phyloP scores from a whole-genome alignment of 805 yeast species.

The Candida boleticola region DNA sequence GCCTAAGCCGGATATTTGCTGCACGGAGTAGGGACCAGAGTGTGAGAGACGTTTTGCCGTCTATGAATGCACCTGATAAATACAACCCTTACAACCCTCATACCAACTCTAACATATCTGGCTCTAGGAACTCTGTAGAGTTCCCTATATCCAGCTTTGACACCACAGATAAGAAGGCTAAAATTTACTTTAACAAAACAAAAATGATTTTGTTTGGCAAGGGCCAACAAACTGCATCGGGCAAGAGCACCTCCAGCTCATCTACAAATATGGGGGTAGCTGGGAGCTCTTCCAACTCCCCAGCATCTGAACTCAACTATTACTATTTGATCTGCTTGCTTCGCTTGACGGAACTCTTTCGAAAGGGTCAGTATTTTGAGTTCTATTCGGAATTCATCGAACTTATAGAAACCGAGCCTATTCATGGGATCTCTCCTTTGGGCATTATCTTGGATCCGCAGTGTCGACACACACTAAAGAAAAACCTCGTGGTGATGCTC shows the following conservation, averaged over 20 bases:
- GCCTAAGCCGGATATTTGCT: neutral
- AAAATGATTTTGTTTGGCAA: constrained; percentile 12
- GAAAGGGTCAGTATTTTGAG: constrained; percentile 22
- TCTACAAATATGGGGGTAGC: neutral
- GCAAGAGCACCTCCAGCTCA: neutral
- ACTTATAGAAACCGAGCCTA: constrained; percentile 8
- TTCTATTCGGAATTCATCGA: constrained; percentile 22
- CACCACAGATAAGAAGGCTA: constrained; percentile 20
- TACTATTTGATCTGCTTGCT: constrained; percentile 22
- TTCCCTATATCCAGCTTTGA: constrained; percentile 4
- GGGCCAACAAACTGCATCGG: neutral
- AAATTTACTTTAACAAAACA: constrained; percentile 21
- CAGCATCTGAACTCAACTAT: constrained; percentile 17
- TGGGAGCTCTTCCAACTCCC: neutral
- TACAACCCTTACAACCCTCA: too few relatives aligned
- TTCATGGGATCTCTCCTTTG: constrained; percentile 3
- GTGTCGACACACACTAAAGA: constrained; percentile 9
- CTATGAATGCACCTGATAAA: neutral
- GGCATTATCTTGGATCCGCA: constrained; percentile 5
- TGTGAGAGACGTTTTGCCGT: neutral
- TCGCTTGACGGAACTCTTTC: constrained; percentile 21
- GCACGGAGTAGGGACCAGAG: too few relatives aligned
- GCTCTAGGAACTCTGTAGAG: neutral
- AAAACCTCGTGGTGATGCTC: constrained; percentile 23
- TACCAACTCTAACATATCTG: neutral